Percentiles rank a stretch among this genome's conserved stretches.
Conservation (phyloP, 306 rosid species). For the Prunus salicina region DNA sequence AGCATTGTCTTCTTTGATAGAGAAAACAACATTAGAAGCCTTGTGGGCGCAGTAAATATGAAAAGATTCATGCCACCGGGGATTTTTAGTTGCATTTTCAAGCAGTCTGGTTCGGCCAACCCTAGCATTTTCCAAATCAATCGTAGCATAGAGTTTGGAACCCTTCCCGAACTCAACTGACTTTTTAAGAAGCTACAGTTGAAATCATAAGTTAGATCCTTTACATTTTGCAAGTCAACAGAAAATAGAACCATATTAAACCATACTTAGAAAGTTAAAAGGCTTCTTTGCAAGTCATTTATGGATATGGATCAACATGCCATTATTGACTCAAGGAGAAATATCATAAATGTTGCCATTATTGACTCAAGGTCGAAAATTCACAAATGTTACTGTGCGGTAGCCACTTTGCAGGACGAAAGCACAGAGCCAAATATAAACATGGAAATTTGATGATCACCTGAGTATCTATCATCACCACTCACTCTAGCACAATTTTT, state of each 20-base stretch:
- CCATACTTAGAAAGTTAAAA: background rate
- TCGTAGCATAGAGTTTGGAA: conserved; percentile 36
- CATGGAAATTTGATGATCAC: background rate
- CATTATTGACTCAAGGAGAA: background rate
- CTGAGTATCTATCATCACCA: background rate
- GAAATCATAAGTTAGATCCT: background rate
- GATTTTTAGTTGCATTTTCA: conserved; percentile 19
- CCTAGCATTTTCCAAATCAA: conserved; percentile 38
- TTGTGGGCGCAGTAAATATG: conserved; percentile 44
- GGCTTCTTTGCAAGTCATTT: background rate
- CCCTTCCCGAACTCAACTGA: conserved; percentile 9
- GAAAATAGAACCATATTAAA: background rate
- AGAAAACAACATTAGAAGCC: conserved; percentile 32
- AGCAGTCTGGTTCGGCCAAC: conserved; percentile 39
- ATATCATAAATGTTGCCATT: background rate
- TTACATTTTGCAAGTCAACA: background rate
- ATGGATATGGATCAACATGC: background rate
- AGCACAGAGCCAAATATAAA: background rate
- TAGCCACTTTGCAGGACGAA: background rate
- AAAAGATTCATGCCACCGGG: conserved; percentile 45
- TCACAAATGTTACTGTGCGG: background rate
- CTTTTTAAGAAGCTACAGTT: conserved; percentile 25
- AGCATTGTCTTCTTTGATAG: conserved; percentile 37
- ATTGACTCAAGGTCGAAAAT: background rate
- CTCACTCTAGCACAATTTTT: too few relatives aligned